Evolutionary conservation across 306 rosid genomes (phyloP).

Genomic region (Ormosia emarginata): DNA sequence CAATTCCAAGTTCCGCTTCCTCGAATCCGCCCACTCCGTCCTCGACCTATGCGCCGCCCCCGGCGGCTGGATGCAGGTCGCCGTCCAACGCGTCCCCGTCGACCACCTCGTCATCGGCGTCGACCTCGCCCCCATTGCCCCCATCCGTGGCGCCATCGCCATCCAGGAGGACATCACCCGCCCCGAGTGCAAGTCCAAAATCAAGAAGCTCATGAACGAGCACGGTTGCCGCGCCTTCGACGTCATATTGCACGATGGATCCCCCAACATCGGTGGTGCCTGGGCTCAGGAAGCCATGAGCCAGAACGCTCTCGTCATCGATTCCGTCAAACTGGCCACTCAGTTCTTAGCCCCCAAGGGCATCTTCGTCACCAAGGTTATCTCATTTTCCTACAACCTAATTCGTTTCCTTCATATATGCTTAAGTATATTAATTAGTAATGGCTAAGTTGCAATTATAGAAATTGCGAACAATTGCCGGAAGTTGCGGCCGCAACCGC

Average conservation of each 20-base stretch:
- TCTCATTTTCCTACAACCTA: not conserved
- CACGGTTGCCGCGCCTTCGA: slow-evolving; percentile 52
- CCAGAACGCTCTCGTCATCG: slow-evolving; percentile 88
- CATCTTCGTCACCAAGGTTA: slow-evolving; percentile 73
- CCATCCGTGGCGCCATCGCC: slow-evolving; percentile 67
- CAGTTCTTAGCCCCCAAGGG: slow-evolving; percentile 84
- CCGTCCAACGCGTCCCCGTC: slow-evolving; percentile 79
- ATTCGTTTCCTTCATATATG: not conserved
- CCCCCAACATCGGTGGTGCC: slow-evolving; percentile 91
- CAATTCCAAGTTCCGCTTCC: slow-evolving; percentile 61
- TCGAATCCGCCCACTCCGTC: slow-evolving; percentile 71
- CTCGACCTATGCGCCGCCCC: slow-evolving; percentile 99
- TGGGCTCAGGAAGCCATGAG: slow-evolving; percentile 92
- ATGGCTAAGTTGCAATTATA: too few relatives aligned
- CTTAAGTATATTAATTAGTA: too few relatives aligned
- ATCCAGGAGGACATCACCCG: slow-evolving; percentile 82
- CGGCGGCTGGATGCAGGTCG: slow-evolving; percentile 98
- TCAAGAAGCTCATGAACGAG: slow-evolving; percentile 64
- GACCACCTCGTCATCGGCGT: slow-evolving; percentile 73
- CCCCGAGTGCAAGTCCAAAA: slow-evolving; percentile 61
- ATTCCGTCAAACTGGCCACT: slow-evolving; percentile 76
- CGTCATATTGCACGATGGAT: slow-evolving; percentile 79
- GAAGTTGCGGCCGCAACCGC: too few relatives aligned
- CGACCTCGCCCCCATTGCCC: slow-evolving; percentile 76
- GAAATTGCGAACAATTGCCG: too few relatives aligned